A percentile compares a stretch with the other conserved stretches of the same genome.
These are phyloP conservation scores for Pyrrhoderma noxium DNA, from an alignment of 1,284 basidiomycete species.

Conservation along the genomic window DNA sequence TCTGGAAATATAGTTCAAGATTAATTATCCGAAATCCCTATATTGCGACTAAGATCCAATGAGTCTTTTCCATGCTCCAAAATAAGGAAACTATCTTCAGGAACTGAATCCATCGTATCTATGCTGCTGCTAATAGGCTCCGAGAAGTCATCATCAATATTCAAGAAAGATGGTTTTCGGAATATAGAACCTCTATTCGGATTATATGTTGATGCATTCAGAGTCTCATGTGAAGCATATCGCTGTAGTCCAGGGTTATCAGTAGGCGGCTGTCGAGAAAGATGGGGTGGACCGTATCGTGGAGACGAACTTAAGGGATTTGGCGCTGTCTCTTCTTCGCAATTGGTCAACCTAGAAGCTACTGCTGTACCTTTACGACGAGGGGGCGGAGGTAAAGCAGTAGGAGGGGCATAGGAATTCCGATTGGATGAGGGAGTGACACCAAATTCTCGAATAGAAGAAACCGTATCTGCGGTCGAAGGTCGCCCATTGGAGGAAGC, in stretches of 20 bases:
- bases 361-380: conserved; percentile 33
- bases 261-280: neutral
- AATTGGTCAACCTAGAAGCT: conserved; percentile 10
- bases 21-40: conserved; percentile 16
- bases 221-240: conserved; percentile 12
- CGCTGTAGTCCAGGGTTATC: conserved; percentile 2
- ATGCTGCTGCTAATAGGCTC: conserved; percentile 28
- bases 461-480: conserved; percentile 8
- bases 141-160: conserved; percentile 46
- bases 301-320: conserved; percentile 19
- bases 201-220: conserved; percentile 15
- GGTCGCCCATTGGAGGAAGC: conserved; percentile 8
- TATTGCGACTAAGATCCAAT: conserved; percentile 50
- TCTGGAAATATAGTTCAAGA: neutral
- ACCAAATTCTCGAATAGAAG: conserved; percentile 1
- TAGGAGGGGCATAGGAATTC: conserved; percentile 27
- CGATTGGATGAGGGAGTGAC: neutral
- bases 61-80: conserved; percentile 48
- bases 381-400: conserved; percentile 50
- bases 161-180: conserved; percentile 63
- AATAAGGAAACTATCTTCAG: conserved; percentile 55
- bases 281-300: conserved; percentile 38
- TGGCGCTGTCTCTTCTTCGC: conserved; percentile 5
- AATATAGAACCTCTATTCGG: conserved; percentile 35
- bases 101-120: conserved; percentile 22